Evolutionary conservation across 495 filamentous ascomycete genomes (phyloP).

Genomic region (Peziza echinospora): DNA sequence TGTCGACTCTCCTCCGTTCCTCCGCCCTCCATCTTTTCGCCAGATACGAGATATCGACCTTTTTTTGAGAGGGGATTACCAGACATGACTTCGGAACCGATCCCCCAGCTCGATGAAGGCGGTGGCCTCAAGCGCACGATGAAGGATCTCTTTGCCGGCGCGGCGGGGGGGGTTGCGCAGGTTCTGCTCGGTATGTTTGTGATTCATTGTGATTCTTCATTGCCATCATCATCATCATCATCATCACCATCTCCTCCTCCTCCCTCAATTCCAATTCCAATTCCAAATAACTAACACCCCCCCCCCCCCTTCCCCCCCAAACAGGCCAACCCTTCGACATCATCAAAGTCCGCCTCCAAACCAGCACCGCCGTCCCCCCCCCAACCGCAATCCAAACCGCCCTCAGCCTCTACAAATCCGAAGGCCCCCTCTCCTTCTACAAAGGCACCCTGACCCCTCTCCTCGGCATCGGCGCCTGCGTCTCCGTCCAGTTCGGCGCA

Average conservation of each 20-base stretch:
- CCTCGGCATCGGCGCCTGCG: constrained; percentile 89
- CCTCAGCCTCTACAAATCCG: constrained; percentile 60
- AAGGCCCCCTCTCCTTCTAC: constrained; percentile 86
- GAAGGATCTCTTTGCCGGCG: constrained; percentile 84
- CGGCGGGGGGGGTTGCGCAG: constrained; percentile 79
- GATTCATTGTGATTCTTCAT: not conserved
- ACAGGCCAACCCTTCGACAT: constrained; percentile 95
- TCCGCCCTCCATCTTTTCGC: no score
- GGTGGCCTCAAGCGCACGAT: constrained; percentile 28
- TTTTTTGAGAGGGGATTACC: no score
- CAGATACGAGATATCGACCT: no score
- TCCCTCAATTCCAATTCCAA: not conserved
- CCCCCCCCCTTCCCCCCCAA: not conserved
- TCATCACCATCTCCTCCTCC: not conserved
- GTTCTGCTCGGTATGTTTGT: constrained; percentile 64
- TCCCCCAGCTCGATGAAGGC: no score
- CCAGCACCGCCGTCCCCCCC: constrained; percentile 59
- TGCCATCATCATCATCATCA: not conserved
- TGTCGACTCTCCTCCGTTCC: no score
- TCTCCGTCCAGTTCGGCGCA: constrained; percentile 91
- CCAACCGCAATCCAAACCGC: constrained; percentile 59
- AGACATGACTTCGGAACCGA: no score
- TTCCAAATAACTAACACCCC: not conserved
- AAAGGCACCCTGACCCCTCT: constrained; percentile 94
- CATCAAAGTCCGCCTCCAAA: constrained; percentile 93